Evolutionary conservation across 768 basidiomycete genomes (phyloP), one percentile per base, ranked within the genome.

Genomic region (Hysterangium stoloniferum): DNA sequence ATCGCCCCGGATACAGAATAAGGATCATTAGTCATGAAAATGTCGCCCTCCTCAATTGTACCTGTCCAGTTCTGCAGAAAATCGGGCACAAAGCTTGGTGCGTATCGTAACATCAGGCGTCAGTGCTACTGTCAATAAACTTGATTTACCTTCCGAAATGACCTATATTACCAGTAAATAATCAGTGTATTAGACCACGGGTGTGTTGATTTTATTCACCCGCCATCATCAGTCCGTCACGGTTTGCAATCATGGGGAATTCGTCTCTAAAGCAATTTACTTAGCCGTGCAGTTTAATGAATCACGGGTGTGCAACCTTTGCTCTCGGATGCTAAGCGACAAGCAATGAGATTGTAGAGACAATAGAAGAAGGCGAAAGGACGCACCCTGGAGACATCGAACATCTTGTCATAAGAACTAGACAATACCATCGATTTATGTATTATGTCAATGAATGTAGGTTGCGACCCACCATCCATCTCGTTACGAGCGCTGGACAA

Each of bases 21-120:
- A 20, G 62, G 62, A 44, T 65, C 64, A n/a, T 65, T 65, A 13
- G 62, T 64, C 19, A 65, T 40, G 47, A 62, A 65, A 0, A 62
- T 52, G 22, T 61, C 54, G 34, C 64, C 64, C 54, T 63, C 62
- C 38, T 64, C 58, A 45, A 65, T 62, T 11, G 61, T 52, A 37
- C 62, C 64, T 11, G 60, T 55, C 64, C 64, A 65, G 27, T 55
- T 58, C 19, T 55, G 47, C 13, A 65, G 57, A 50, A 65, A 65
- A 54, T 56, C 64, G 40, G 60, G 61, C 43, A 65, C 62, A 42
- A 64, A 65, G 29, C 61, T 61, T 15, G 20, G n/a, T 43, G 6
- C 7, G 15, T 6, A 6, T n/a, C 5, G 17, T 15, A 4, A 43
- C 20, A 43, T 27, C 7, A 43, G 15, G 41, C 28, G 41, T 4